Evolutionary conservation across 495 filamentous ascomycete genomes (phyloP).

Genomic region (Neurospora africana): DNA sequence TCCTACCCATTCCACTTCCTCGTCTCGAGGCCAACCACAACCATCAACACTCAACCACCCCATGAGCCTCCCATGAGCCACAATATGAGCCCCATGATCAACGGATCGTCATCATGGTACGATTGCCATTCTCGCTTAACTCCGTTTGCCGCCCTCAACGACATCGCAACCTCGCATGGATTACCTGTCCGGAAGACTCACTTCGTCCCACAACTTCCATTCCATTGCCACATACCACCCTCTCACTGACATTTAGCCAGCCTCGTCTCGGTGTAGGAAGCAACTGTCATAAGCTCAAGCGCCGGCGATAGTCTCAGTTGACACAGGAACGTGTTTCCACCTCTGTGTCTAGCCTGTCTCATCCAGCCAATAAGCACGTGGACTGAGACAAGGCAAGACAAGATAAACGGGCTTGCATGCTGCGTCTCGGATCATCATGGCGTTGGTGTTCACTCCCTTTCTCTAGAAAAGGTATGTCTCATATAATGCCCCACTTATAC

Average conservation of each 20-base stretch:
- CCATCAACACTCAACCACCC: background rate
- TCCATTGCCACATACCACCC: background rate
- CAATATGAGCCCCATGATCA: background rate
- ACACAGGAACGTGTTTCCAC: background rate
- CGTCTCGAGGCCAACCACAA: background rate
- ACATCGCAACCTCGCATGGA: background rate
- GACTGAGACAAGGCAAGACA: background rate
- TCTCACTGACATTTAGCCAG: background rate
- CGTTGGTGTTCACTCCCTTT: background rate
- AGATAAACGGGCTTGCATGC: background rate
- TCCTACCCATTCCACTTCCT: background rate
- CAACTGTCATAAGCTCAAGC: background rate
- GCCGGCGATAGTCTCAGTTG: background rate
- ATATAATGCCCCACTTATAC: background rate
- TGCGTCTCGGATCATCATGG: background rate
- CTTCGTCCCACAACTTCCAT: background rate
- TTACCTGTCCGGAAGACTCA: background rate
- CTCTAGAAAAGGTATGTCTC: background rate
- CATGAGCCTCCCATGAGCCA: background rate
- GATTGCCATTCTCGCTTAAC: background rate
- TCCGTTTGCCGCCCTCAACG: background rate
- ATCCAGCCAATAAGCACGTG: background rate
- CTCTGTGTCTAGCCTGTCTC: background rate
- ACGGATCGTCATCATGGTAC: background rate
- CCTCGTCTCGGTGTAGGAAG: background rate